Conservation (phyloP, 176 grass and related monocot species). For the Areca catechu region DNA sequence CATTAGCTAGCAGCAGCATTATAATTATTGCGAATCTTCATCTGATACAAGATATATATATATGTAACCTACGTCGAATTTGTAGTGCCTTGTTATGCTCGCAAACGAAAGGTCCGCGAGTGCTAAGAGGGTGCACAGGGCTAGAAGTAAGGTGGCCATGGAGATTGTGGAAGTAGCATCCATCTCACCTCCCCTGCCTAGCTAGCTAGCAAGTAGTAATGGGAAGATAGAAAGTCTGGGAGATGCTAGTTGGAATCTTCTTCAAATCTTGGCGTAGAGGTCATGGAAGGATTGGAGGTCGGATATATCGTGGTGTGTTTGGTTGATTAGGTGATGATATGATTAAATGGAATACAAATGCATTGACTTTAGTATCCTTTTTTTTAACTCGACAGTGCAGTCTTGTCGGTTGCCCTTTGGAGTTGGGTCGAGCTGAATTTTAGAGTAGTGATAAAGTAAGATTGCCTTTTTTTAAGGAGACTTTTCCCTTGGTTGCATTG, state of each 20-base stretch:
- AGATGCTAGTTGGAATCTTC: no score
- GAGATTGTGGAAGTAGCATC: background rate
- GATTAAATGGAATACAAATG: constrained; percentile 1
- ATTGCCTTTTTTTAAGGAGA: constrained; percentile 19
- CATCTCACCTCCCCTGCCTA: constrained; percentile 13
- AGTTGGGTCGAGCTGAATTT: constrained; percentile 70
- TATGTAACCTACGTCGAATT: constrained; percentile 33
- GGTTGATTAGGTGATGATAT: constrained; percentile 42
- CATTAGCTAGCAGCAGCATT: no score
- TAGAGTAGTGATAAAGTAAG: constrained; percentile 76
- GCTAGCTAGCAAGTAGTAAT: background rate
- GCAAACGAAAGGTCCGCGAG: constrained; percentile 24
- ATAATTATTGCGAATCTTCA: no score
- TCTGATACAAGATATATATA: background rate
- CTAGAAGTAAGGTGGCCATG: constrained; percentile 6
- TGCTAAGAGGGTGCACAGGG: constrained; percentile 15
- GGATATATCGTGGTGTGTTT: constrained; percentile 27
- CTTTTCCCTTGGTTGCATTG: background rate
- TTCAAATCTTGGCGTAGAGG: background rate
- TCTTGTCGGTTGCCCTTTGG: constrained; percentile 20
- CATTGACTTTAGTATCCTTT: constrained; percentile 1
- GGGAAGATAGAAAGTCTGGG: background rate
- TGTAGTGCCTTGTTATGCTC: constrained; percentile 43
- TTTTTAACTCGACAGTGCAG: constrained; percentile 6
- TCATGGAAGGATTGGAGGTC: background rate